phyloP scores from a whole-genome alignment of 2,329 filamentous ascomycete species.

The Pezicula carpinea region DNA sequence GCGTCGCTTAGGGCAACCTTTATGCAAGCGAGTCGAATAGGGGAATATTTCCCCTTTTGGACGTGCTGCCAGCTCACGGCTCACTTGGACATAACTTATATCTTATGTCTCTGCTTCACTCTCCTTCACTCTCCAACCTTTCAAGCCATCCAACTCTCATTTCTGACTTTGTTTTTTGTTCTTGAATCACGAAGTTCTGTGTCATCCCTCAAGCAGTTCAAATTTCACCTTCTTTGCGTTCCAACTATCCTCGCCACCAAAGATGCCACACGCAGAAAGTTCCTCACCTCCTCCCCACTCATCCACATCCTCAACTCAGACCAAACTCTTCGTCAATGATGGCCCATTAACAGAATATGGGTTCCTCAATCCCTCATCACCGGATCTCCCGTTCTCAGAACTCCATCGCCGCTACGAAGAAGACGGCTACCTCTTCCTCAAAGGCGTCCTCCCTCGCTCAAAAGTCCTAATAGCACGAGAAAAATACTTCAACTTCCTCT shows the following conservation, averaged over 20 bases:
- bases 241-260: not conserved
- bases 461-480: conserved; percentile 48
- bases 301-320: not conserved
- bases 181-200: no score
- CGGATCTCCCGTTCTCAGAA: conserved; percentile 36
- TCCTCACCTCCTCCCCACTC: not conserved
- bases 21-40: no score
- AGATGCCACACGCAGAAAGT: conserved; percentile 1
- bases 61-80: no score
- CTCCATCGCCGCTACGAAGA: conserved; percentile 40
- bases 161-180: no score
- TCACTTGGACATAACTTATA: no score
- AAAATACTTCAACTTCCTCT: conserved; percentile 48
- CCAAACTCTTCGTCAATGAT: conserved; percentile 25
- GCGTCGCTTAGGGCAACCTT: no score
- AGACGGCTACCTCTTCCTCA: conserved; percentile 53
- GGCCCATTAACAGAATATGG: conserved; percentile 9
- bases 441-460: conserved; percentile 45
- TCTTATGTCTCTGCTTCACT: no score
- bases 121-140: no score
- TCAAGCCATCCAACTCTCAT: no score
- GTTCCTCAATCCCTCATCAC: conserved; percentile 7
- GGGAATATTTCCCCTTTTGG: no score
- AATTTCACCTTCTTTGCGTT: no score
- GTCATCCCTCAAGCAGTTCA: no score